Percentiles rank a stretch among this genome's conserved stretches.
These are phyloP conservation scores for Colletotrichum tabaci DNA, from an alignment of 2,329 filamentous ascomycete genomes.

Conservation along the genomic window DNA sequence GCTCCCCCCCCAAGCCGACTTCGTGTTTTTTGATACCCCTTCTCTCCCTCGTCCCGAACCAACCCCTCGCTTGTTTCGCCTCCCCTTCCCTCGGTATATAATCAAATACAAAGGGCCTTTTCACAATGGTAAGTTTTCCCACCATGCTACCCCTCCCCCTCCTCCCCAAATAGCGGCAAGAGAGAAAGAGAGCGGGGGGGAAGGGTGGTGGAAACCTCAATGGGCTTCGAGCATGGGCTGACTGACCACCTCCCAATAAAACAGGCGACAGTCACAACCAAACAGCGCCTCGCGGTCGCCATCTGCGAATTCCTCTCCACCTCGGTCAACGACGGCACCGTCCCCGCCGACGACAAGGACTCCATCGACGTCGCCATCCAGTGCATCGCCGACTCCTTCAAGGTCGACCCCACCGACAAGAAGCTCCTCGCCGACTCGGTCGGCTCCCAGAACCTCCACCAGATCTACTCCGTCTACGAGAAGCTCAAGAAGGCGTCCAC, in stretches of 20 bases:
- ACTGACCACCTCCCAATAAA: conserved; percentile 1
- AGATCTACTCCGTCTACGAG: conserved; percentile 97
- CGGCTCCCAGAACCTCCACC: conserved; percentile 87
- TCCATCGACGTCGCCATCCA: conserved; percentile 94
- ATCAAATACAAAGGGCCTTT: background rate
- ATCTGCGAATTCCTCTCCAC: conserved; percentile 95
- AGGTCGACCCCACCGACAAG: conserved; percentile 87
- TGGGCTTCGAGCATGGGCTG: background rate
- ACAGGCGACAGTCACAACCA: conserved; percentile 63
- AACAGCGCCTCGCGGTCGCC: conserved; percentile 94
- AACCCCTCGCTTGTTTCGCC: too few relatives aligned
- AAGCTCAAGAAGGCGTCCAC: conserved; percentile 79
- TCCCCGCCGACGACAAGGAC: conserved; percentile 90
- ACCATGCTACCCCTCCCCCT: too few relatives aligned
- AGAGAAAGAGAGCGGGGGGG: too few relatives aligned
- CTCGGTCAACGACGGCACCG: conserved; percentile 89
- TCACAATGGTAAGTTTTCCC: conserved; percentile 34
- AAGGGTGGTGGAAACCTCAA: background rate
- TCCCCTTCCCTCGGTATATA: conserved; percentile 11
- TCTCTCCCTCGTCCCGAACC: background rate
- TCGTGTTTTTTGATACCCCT: conserved; percentile 10
- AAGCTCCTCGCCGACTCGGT: conserved; percentile 82
- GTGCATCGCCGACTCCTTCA: conserved; percentile 96
- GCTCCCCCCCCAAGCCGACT: background rate
- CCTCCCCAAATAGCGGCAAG: too few relatives aligned